Evolutionary conservation across 1,139 yeast genomes (phyloP).

Genomic region (Suhomyces kunorum): DNA sequence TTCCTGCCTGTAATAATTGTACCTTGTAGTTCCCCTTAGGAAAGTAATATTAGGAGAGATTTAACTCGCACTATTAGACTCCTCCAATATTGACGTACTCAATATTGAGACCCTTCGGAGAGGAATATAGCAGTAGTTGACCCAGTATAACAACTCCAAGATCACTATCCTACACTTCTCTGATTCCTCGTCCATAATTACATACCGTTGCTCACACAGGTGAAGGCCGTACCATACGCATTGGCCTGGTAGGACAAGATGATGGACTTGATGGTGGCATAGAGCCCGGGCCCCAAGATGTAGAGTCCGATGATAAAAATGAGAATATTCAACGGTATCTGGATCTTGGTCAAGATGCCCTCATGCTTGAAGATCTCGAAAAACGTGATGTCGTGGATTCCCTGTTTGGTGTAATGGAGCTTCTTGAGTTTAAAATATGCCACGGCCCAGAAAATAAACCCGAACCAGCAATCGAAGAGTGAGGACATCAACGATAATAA

Average conservation of each 20-base stretch:
- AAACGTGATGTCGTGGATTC: constrained; percentile 12
- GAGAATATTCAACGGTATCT: constrained; percentile 35
- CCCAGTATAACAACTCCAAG: too few species aligned
- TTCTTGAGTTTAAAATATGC: constrained; percentile 51
- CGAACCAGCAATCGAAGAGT: constrained; percentile 65
- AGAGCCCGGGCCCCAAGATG: constrained; percentile 60
- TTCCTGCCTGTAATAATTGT: too few species aligned
- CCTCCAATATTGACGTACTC: too few species aligned
- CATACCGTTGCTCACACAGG: constrained; percentile 50
- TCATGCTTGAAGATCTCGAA: constrained; percentile 23
- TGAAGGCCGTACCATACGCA: constrained; percentile 51
- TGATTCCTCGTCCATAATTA: too few species aligned
- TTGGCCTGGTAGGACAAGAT: constrained; percentile 48
- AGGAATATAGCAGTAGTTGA: too few species aligned
- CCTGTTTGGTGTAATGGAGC: constrained; percentile 14
- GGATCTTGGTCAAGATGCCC: constrained; percentile 26
- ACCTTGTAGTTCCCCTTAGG: too few species aligned
- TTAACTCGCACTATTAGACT: too few species aligned
- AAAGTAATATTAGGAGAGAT: too few species aligned
- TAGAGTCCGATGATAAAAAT: constrained; percentile 51
- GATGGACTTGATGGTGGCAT: constrained; percentile 56
- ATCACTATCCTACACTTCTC: too few species aligned
- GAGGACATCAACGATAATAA: constrained; percentile 62
- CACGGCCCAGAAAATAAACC: constrained; percentile 66
- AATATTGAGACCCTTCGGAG: too few species aligned